Percentiles rank a stretch among this genome's conserved stretches.
These are phyloP conservation scores for Russula sp. DNA, from an alignment of 768 basidiomycete genomes.

Conservation along the genomic window DNA sequence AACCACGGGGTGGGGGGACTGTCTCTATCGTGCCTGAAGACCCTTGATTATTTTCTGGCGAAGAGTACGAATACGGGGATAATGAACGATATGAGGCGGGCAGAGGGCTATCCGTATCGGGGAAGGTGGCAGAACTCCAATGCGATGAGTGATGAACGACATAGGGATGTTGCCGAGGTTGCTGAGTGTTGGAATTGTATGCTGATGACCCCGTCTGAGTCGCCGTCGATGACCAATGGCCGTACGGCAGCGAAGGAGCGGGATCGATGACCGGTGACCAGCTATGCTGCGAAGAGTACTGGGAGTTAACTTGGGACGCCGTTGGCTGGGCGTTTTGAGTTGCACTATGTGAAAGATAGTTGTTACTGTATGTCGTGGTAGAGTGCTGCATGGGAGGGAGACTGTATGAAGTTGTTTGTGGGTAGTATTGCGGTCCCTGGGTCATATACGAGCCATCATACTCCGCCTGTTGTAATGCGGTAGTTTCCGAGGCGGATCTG, in stretches of 20 bases:
- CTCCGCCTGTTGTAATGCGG: constrained; percentile 29
- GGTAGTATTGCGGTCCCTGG: constrained; percentile 35
- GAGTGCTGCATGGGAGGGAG: constrained; percentile 33
- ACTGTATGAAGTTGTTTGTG: constrained; percentile 33
- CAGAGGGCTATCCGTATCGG: constrained; percentile 34
- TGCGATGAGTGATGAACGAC: constrained; percentile 36
- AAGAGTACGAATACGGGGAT: constrained; percentile 30
- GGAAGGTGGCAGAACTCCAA: constrained; percentile 44
- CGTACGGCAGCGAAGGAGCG: constrained; percentile 39
- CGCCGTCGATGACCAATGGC: constrained; percentile 22
- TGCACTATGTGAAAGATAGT: constrained; percentile 21
- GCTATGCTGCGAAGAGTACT: constrained; percentile 25
- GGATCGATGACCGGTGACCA: constrained; percentile 31
- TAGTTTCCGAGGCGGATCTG: constrained; percentile 30
- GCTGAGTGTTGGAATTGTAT: constrained; percentile 33
- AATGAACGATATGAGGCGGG: constrained; percentile 30
- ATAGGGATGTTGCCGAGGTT: constrained; percentile 35
- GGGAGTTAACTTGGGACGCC: constrained; percentile 24
- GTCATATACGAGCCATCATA: constrained; percentile 34
- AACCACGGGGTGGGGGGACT: constrained; percentile 56
- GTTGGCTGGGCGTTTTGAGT: constrained; percentile 20
- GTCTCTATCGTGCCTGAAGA: constrained; percentile 39
- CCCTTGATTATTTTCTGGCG: constrained; percentile 31
- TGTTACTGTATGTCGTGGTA: constrained; percentile 30
- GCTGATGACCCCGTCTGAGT: constrained; percentile 24